phyloP scores from a whole-genome alignment of 2,329 filamentous ascomycete species.

The Pseudocercospora cruenta region DNA sequence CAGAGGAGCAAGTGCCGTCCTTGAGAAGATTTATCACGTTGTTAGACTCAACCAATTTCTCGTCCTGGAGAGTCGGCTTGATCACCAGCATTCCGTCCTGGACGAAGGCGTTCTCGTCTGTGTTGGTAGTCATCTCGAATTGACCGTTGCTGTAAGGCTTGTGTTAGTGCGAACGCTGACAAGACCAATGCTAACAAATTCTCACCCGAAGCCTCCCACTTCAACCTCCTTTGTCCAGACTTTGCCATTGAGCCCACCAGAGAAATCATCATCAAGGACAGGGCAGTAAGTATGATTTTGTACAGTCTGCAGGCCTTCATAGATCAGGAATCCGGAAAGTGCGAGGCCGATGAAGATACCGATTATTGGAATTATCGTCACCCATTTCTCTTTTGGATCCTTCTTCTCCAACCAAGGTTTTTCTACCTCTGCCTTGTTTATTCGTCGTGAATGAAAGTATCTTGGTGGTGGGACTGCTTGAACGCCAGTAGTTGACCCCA shows the following conservation, averaged over 20 bases:
- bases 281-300: constrained; percentile 74
- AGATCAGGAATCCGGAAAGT: constrained; percentile 72
- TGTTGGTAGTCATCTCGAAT: constrained; percentile 75
- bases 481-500: constrained; percentile 47
- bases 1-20: constrained; percentile 70
- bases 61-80: constrained; percentile 76
- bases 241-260: constrained; percentile 55
- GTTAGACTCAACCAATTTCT: constrained; percentile 66
- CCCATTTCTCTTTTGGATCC: constrained; percentile 82
- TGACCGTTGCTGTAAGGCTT: constrained; percentile 67
- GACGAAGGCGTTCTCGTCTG: constrained; percentile 74
- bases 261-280: constrained; percentile 69
- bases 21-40: constrained; percentile 69
- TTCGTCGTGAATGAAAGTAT: constrained; percentile 74
- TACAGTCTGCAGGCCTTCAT: constrained; percentile 72
- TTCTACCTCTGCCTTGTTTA: constrained; percentile 72
- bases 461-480: constrained; percentile 36
- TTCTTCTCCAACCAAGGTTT: constrained; percentile 76
- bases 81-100: constrained; percentile 71
- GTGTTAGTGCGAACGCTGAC: constrained; percentile 21
- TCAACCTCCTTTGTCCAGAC: constrained; percentile 77
- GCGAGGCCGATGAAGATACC: constrained; percentile 71
- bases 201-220: constrained; percentile 75
- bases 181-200: neutral
- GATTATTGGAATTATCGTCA: constrained; percentile 75